Evolutionary conservation across 768 basidiomycete species (phyloP), one percentile per base, ranked within the genome.

Genomic region (Boletus fagicola): DNA sequence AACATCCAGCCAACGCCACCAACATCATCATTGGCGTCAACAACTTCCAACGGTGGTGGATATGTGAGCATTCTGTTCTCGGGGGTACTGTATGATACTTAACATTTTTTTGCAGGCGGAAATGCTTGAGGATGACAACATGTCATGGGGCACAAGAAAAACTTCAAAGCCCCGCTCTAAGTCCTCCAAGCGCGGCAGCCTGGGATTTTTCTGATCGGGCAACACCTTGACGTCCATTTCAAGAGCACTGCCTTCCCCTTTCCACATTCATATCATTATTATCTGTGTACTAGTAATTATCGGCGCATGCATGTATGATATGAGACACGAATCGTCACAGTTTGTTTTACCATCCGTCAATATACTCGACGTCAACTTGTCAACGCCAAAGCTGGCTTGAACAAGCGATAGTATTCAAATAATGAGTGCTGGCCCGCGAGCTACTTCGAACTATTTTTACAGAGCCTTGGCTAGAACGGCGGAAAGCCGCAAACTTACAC

Each of bases 61-160:
- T 66, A 63, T 49, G 69, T 68, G 12, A 63, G 61, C 22, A 24
- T 46, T 15, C 43, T 38, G 16, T 46, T 30, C 28, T 13, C 8
- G 11, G 15, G 35, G 9, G 3, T 16, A 40, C 8, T 13, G 10
- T 11, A 22, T 42, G 28, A 45, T 46, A 22, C 20, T 39, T 3
- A 48, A 35, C 7, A 6, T 24, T 20, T 16, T 20, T 16, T 44
- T 47, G 1, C 56, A 68, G 67, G 67, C 67, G 4, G 61, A 68
- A 44, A 63, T 70, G 69, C 66, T 68, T 7, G 67, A 68, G 5
- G 67, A 68, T 2, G 67, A 68, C 42, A 68, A 68, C 39, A 70
- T 70, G 67, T 65, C 67, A 24, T 68, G 67, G 67, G 59, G 56
- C 11, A 28, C 53, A 18, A 11, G 49, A 6, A 65, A 50, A 54